A percentile compares a stretch with the other conserved stretches of the same genome.
These are phyloP conservation scores for Fusarium ambrosium DNA, from an alignment of 2,329 filamentous ascomycete genomes.

Conservation along the genomic window DNA sequence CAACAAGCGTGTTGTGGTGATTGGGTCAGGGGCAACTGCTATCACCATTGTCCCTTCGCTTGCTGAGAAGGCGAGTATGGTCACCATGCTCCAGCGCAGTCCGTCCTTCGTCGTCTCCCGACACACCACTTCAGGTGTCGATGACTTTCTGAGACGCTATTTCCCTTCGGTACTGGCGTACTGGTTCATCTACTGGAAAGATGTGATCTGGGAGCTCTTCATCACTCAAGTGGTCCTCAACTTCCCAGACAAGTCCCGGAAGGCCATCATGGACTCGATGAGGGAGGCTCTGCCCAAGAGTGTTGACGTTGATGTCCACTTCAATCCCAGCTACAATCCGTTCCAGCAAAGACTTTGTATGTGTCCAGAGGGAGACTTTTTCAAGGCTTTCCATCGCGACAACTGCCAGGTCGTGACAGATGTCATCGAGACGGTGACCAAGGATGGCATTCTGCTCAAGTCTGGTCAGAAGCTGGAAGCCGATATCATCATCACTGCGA, in stretches of 20 bases:
- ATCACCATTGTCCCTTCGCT: slow-evolving; percentile 81
- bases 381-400: slow-evolving; percentile 59
- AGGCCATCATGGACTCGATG: slow-evolving; percentile 58
- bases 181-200: slow-evolving; percentile 63
- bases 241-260: slow-evolving; percentile 44
- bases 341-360: slow-evolving; percentile 84
- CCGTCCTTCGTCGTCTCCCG: slow-evolving; percentile 77
- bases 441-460: slow-evolving; percentile 61
- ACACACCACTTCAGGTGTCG: slow-evolving; percentile 55
- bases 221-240: slow-evolving; percentile 51
- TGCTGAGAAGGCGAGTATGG: slow-evolving; percentile 71
- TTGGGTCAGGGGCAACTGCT: slow-evolving; percentile 85
- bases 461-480: slow-evolving; percentile 66
- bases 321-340: slow-evolving; percentile 74
- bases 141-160: slow-evolving; percentile 55
- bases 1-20: slow-evolving; percentile 77
- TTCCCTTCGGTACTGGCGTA: slow-evolving; percentile 64
- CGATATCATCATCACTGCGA: slow-evolving; percentile 79
- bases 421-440: slow-evolving; percentile 64
- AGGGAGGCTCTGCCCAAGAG: slow-evolving; percentile 65
- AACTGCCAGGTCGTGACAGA: slow-evolving; percentile 66
- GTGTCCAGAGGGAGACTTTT: slow-evolving; percentile 70
- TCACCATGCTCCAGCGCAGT: slow-evolving; percentile 86
- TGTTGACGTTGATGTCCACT: slow-evolving; percentile 71
- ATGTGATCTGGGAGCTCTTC: slow-evolving; percentile 61